Evolutionary conservation across 2,329 filamentous ascomycete genomes (phyloP).

Genomic region (Rutstroemia sp.): DNA sequence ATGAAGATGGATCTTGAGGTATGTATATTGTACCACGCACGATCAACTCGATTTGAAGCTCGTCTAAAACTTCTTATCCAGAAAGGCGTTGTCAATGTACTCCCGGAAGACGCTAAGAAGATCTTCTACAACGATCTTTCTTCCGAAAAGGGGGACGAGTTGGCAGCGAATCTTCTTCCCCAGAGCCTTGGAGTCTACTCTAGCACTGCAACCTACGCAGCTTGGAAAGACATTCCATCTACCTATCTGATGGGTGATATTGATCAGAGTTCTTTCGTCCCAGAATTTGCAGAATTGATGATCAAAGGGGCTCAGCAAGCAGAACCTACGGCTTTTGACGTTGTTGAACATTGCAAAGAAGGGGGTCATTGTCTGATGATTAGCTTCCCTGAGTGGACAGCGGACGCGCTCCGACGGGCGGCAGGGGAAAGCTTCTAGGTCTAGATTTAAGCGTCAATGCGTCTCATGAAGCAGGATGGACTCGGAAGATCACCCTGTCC

Average conservation of each 20-base stretch:
- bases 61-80: constrained; percentile 25
- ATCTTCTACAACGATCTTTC: constrained; percentile 38
- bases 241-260: constrained; percentile 6
- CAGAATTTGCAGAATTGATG: constrained; percentile 6
- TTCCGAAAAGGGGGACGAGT: constrained; percentile 29
- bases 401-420: constrained; percentile 7
- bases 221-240: constrained; percentile 12
- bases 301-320: background rate
- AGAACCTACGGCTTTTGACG: constrained; percentile 10
- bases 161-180: constrained; percentile 30
- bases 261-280: constrained; percentile 1
- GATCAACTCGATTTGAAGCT: background rate
- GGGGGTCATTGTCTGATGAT: constrained; percentile 12
- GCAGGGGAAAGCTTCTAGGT: constrained; percentile 3
- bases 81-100: constrained; percentile 28
- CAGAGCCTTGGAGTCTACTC: constrained; percentile 30
- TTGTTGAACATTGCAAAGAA: constrained; percentile 7
- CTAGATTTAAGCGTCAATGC: too few relatives aligned
- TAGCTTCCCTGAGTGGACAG: constrained; percentile 9
- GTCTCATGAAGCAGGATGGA: too few relatives aligned
- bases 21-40: background rate
- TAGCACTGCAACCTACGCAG: constrained; percentile 15
- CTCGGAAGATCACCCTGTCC: too few relatives aligned
- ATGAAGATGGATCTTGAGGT: constrained; percentile 29
- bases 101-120: constrained; percentile 29